Conservation (phyloP, 2,329 filamentous ascomycete genomes). For the Ploettnerulaceae sp. region DNA sequence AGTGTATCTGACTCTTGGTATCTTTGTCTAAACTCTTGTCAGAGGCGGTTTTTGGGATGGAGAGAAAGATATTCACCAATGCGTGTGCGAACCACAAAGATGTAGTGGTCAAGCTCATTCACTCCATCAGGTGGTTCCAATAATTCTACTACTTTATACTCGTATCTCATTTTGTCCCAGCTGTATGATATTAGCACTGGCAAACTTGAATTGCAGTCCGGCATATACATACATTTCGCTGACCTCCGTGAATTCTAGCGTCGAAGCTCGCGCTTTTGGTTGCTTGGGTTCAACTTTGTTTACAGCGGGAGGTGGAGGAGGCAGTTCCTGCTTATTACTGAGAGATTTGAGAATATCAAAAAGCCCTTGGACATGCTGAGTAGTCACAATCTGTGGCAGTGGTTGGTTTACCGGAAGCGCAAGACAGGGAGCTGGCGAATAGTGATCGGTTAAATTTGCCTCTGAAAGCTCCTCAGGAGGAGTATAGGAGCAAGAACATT, state of each 20-base stretch:
- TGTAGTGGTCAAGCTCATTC: constrained; percentile 25
- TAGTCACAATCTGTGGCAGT: constrained; percentile 11
- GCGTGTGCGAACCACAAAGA: constrained; percentile 24
- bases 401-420: constrained; percentile 8
- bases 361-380: constrained; percentile 11
- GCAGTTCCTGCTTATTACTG: constrained; percentile 11
- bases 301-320: constrained; percentile 1
- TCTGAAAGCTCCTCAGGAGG: too few relatives aligned
- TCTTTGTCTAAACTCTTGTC: too few relatives aligned
- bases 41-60: too few relatives aligned
- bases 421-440: too few relatives aligned
- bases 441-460: too few relatives aligned
- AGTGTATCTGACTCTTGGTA: too few relatives aligned
- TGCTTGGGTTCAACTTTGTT: neutral
- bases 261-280: constrained; percentile 5
- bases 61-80: too few relatives aligned
- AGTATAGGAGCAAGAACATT: too few relatives aligned
- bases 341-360: constrained; percentile 14
- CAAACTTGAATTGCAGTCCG: neutral
- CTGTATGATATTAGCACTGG: constrained; percentile 14
- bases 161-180: constrained; percentile 28
- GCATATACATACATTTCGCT: constrained; percentile 6
- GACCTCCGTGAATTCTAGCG: constrained; percentile 8
- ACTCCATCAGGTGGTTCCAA: neutral
- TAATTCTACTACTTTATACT: constrained; percentile 31